A percentile compares a stretch with the other conserved stretches of the same genome.
These are phyloP conservation scores for Magnolia sinica DNA, from an alignment of 164 flowering plant species.

Conservation along the genomic window DNA sequence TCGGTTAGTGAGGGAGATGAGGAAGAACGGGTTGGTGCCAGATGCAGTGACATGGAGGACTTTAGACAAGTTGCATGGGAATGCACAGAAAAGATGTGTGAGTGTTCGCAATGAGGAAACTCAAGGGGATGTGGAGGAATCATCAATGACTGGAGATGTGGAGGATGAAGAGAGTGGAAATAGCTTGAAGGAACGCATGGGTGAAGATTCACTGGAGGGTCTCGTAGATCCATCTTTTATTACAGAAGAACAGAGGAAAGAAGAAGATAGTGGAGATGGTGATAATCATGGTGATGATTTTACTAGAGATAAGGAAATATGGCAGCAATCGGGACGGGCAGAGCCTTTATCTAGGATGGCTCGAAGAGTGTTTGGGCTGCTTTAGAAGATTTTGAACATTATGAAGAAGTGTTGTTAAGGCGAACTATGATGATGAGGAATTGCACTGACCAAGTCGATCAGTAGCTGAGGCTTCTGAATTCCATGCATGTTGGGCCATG, in stretches of 20 bases:
- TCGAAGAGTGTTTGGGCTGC: slow-evolving; percentile 19
- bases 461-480: too few relatives aligned
- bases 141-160: background rate
- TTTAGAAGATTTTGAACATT: background rate
- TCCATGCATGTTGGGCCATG: too few relatives aligned
- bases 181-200: background rate
- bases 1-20: slow-evolving; percentile 72
- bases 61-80: slow-evolving; percentile 64
- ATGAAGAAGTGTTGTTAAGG: background rate
- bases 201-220: background rate
- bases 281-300: background rate
- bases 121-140: slow-evolving; percentile 5
- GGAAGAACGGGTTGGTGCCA: slow-evolving; percentile 66
- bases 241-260: background rate
- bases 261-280: background rate
- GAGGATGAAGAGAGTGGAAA: background rate
- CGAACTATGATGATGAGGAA: too few relatives aligned
- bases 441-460: too few relatives aligned
- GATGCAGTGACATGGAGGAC: slow-evolving; percentile 95
- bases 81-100: slow-evolving; percentile 9
- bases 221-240: background rate
- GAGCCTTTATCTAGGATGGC: slow-evolving; percentile 19
- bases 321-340: background rate
- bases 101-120: slow-evolving; percentile 5
- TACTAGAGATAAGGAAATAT: background rate